A percentile compares a stretch with the other conserved stretches of the same genome.
Conservation (phyloP, 352 stramenopile species). For the Phytopythium aichiense region DNA sequence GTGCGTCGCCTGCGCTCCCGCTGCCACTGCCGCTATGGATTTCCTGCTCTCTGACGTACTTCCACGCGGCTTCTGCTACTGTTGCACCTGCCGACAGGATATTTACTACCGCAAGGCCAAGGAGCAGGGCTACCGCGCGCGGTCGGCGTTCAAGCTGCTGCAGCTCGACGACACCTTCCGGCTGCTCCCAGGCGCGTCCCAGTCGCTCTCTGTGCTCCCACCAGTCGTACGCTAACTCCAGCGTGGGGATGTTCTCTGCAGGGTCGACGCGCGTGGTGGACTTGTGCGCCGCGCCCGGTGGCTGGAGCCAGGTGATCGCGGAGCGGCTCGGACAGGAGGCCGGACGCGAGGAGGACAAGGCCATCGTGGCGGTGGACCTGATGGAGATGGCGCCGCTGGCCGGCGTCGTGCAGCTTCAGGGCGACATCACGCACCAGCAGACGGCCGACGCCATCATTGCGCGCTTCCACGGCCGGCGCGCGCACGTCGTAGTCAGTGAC, state of each 20-base stretch:
- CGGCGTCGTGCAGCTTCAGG: constrained; percentile 66
- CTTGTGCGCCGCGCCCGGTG: constrained; percentile 77
- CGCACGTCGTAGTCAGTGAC: constrained; percentile 98
- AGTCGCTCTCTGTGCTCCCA: too few species aligned
- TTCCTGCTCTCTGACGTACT: neutral
- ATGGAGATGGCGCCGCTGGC: constrained; percentile 97
- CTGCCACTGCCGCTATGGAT: neutral
- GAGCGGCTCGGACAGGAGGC: constrained; percentile 44
- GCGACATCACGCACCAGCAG: constrained; percentile 78
- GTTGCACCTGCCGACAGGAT: constrained; percentile 35
- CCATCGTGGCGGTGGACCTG: constrained; percentile 79
- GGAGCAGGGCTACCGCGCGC: constrained; percentile 94
- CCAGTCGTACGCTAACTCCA: neutral
- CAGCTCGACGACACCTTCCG: constrained; percentile 98
- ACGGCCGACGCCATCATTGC: constrained; percentile 72
- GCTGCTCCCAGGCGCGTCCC: constrained; percentile 68
- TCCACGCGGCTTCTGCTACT: neutral
- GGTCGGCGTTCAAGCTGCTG: constrained; percentile 98
- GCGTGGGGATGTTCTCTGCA: constrained; percentile 8
- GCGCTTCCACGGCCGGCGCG: constrained; percentile 72
- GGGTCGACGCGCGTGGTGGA: constrained; percentile 80
- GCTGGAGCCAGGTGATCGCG: constrained; percentile 85
- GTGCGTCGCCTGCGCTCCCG: constrained; percentile 24
- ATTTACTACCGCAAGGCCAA: constrained; percentile 94
- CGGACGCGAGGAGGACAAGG: constrained; percentile 4